phyloP scores from a whole-genome alignment of 1,139 yeast species.

The Candida sp. region DNA sequence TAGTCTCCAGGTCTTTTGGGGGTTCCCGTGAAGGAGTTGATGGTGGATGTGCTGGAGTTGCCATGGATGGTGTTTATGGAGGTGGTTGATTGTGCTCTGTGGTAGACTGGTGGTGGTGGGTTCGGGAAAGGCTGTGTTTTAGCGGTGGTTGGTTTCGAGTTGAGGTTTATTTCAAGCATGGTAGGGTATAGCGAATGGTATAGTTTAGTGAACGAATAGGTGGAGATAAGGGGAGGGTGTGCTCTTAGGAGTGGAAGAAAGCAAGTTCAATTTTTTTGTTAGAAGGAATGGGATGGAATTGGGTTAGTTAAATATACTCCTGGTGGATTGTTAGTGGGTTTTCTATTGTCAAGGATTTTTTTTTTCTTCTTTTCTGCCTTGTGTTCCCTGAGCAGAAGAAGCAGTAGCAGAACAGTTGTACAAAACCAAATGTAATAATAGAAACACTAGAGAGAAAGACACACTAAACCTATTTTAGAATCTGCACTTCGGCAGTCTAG shows the following conservation, averaged over 20 bases:
- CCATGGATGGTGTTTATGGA: not conserved
- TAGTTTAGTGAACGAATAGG: not conserved
- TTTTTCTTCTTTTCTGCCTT: not conserved
- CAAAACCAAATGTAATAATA: too few species aligned
- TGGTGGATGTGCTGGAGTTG: not conserved
- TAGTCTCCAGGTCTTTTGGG: slow-evolving; percentile 48
- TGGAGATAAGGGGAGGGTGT: not conserved
- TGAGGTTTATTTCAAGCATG: not conserved
- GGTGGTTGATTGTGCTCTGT: not conserved
- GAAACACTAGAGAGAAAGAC: too few species aligned
- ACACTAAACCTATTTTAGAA: too few species aligned
- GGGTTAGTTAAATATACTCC: too few species aligned
- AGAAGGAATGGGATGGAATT: too few species aligned
- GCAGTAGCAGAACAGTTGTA: too few species aligned
- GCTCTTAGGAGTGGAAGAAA: too few species aligned
- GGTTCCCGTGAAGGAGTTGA: not conserved
- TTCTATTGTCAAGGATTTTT: not conserved
- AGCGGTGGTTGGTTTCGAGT: not conserved
- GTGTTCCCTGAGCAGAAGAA: not conserved
- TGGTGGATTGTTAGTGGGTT: not conserved
- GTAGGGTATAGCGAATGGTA: not conserved
- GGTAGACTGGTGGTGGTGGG: slow-evolving; percentile 4
- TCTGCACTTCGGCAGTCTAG: too few species aligned
- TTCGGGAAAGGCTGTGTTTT: not conserved
- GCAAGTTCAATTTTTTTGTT: too few species aligned